Evolutionary conservation across 139 green algal species (phyloP).

Genomic region (Chlorella sp.): DNA sequence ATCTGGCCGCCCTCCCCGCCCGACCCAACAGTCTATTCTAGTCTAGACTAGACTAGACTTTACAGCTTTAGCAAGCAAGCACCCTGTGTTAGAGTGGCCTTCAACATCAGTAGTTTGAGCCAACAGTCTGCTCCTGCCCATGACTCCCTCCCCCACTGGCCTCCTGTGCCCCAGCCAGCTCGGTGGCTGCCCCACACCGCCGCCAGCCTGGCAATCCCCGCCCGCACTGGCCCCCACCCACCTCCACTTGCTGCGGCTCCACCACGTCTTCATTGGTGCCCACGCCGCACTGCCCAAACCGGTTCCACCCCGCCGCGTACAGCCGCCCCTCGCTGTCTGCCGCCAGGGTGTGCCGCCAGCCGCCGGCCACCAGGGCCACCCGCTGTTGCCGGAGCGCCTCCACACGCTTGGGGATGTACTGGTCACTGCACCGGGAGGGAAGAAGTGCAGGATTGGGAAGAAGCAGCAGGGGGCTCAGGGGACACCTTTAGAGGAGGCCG

Average conservation of each 20-base stretch:
- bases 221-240: not conserved
- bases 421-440: not conserved
- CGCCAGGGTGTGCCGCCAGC: constrained; percentile 89
- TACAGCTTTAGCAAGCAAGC: too few species aligned
- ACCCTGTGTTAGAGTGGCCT: too few species aligned
- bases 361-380: constrained; percentile 57
- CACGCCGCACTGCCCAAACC: constrained; percentile 88
- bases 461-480: not conserved
- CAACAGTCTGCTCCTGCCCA: too few species aligned
- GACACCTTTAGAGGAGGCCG: too few species aligned
- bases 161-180: too few species aligned
- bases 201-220: not conserved
- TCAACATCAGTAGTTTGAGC: too few species aligned
- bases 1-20: too few species aligned
- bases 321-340: constrained; percentile 67
- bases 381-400: not conserved
- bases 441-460: not conserved
- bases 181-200: too few species aligned
- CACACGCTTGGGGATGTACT: constrained; percentile 29
- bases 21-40: too few species aligned
- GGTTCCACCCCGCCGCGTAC: constrained; percentile 93
- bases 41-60: too few species aligned
- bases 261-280: constrained; percentile 63
- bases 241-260: constrained; percentile 52
- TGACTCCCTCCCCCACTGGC: too few species aligned